These are phyloP conservation scores for Veloboletus limbatus DNA, from an alignment of 1,284 basidiomycete genomes.

Conservation along the genomic window DNA sequence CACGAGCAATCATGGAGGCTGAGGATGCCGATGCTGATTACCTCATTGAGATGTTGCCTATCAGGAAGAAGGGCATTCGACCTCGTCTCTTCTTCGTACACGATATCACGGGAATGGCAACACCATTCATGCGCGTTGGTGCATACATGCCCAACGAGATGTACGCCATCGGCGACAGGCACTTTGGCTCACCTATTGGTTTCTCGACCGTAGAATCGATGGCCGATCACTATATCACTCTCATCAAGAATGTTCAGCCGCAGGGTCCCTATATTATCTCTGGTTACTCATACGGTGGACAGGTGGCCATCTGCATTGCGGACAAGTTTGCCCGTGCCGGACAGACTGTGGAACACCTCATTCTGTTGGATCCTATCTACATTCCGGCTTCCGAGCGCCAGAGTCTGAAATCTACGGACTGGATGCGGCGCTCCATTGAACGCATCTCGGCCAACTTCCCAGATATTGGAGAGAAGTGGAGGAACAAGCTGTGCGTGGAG, in stretches of 20 bases:
- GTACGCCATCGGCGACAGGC: conserved; percentile 32
- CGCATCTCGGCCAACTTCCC: conserved; percentile 32
- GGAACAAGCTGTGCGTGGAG: conserved; percentile 25
- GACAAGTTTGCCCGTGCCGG: conserved; percentile 23
- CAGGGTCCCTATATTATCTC: conserved; percentile 26
- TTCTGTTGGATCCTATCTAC: conserved; percentile 31
- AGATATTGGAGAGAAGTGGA: conserved; percentile 33
- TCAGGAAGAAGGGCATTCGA: conserved; percentile 31
- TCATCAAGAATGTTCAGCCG: conserved; percentile 24
- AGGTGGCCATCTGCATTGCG: conserved; percentile 29
- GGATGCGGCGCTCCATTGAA: conserved; percentile 30
- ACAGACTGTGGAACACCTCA: conserved; percentile 24
- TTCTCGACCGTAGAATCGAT: conserved; percentile 30
- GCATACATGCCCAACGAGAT: conserved; percentile 34
- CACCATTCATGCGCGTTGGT: conserved; percentile 32
- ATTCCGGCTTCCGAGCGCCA: conserved; percentile 28
- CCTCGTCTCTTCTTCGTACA: conserved; percentile 30
- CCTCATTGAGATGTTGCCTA: conserved; percentile 29
- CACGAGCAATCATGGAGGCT: conserved; percentile 26
- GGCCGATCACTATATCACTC: conserved; percentile 32
- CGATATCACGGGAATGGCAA: conserved; percentile 33
- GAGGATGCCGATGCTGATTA: conserved; percentile 28
- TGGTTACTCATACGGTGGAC: conserved; percentile 31
- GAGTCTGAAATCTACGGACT: conserved; percentile 30
- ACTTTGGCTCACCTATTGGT: conserved; percentile 29